Evolutionary conservation across 1,139 yeast species (phyloP).

Genomic region (Pichia sp.): DNA sequence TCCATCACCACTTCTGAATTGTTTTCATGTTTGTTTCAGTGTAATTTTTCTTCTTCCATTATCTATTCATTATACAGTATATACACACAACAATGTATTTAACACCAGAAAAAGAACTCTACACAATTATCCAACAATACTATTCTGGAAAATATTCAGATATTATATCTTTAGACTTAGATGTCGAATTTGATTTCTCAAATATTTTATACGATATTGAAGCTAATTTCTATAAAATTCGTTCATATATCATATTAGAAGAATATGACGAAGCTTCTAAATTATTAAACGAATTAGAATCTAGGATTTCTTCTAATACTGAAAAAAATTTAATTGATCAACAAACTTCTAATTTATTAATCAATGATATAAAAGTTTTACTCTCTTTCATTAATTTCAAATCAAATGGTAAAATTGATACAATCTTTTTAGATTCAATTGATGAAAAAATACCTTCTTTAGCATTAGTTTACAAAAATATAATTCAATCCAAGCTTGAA

Average conservation of each 20-base stretch:
- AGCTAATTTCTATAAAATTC: slow-evolving; percentile 19
- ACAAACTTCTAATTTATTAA: slow-evolving; percentile 10
- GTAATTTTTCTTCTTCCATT: background rate
- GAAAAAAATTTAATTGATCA: slow-evolving; percentile 9
- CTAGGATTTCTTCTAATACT: background rate
- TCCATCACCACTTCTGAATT: too few species aligned
- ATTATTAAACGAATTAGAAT: background rate
- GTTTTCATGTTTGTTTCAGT: background rate
- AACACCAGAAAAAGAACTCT: slow-evolving; percentile 22
- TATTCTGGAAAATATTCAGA: slow-evolving; percentile 19
- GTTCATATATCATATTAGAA: slow-evolving; percentile 13
- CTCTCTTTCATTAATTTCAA: slow-evolving; percentile 10
- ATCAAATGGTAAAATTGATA: slow-evolving; percentile 1
- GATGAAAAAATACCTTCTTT: slow-evolving; percentile 10
- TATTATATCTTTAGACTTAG: slow-evolving; percentile 15
- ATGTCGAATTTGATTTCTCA: slow-evolving; percentile 19
- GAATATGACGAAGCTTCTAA: slow-evolving; percentile 6
- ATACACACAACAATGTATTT: slow-evolving; percentile 19
- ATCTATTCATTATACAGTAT: too few species aligned
- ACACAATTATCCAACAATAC: slow-evolving; percentile 20
- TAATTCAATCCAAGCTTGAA: slow-evolving; percentile 2
- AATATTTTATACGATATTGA: slow-evolving; percentile 19
- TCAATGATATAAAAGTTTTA: slow-evolving; percentile 11
- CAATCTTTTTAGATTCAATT: slow-evolving; percentile 11
- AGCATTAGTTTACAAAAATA: slow-evolving; percentile 11